phyloP scores from a whole-genome alignment of 2,329 filamentous ascomycete species.

The Colletotrichum cereale region DNA sequence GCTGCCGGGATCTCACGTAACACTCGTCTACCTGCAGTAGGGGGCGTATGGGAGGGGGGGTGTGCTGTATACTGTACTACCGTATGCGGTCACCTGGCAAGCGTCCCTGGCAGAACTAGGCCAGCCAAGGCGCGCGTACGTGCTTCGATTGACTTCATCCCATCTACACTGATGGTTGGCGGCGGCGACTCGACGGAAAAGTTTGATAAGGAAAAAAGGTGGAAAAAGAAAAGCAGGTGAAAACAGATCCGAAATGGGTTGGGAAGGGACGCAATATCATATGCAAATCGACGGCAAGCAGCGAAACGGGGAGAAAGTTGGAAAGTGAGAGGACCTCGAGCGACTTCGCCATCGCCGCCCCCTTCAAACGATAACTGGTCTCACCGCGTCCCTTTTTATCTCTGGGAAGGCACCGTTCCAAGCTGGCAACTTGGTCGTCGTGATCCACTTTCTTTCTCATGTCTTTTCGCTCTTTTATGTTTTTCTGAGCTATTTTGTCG shows the following conservation, averaged over 20 bases:
- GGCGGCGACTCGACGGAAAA: conserved; percentile 9
- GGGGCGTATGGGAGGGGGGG: conserved; percentile 16
- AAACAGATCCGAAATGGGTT: neutral
- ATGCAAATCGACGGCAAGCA: conserved; percentile 18
- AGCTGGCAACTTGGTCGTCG: conserved; percentile 25
- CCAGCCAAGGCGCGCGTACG: conserved; percentile 25
- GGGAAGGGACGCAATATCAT: neutral
- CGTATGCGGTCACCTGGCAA: conserved; percentile 25
- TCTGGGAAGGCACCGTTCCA: conserved; percentile 25
- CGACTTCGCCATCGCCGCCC: neutral
- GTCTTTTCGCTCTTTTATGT: conserved; percentile 2
- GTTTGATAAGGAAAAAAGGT: conserved; percentile 24
- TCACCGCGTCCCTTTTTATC: conserved; percentile 39
- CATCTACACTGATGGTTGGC: conserved; percentile 23
- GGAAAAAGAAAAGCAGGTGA: neutral
- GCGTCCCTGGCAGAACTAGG: conserved; percentile 28
- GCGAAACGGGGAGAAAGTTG: neutral
- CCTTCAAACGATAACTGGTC: conserved; percentile 4
- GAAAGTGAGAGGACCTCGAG: neutral
- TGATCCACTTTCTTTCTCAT: conserved; percentile 35
- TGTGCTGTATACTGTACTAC: too few relatives aligned
- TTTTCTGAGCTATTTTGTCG: conserved; percentile 33
- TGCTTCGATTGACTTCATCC: conserved; percentile 41
- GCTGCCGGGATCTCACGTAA: conserved; percentile 38
- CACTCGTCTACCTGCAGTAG: conserved; percentile 36